phyloP scores from a whole-genome alignment of 768 basidiomycete species.

The Naganishia vaughanmartiniae region DNA sequence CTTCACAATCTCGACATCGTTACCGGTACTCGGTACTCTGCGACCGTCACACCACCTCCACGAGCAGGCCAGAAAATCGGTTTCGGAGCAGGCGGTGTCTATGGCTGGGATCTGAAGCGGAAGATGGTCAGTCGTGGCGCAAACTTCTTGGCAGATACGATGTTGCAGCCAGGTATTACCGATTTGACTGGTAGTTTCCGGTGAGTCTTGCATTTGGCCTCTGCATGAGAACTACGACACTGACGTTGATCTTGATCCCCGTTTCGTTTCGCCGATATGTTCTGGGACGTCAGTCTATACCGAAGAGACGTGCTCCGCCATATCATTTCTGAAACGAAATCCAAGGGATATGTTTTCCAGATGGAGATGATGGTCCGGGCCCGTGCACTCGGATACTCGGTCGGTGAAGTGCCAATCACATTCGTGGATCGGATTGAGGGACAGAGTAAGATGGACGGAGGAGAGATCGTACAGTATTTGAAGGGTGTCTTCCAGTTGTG shows the following conservation, averaged over 20 bases:
- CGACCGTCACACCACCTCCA: slow-evolving; percentile 39
- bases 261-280: not conserved
- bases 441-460: slow-evolving; percentile 84
- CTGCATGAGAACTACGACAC: not conserved
- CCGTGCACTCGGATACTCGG: slow-evolving; percentile 72
- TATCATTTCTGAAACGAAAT: slow-evolving; percentile 78
- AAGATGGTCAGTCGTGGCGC: slow-evolving; percentile 85
- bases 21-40: slow-evolving; percentile 82
- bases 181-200: slow-evolving; percentile 89
- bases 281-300: slow-evolving; percentile 61
- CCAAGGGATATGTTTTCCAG: slow-evolving; percentile 92
- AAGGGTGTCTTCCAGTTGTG: slow-evolving; percentile 83
- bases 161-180: slow-evolving; percentile 78
- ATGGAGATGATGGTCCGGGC: slow-evolving; percentile 98
- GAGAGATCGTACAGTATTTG: slow-evolving; percentile 80
- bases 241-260: not conserved
- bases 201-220: slow-evolving; percentile 55
- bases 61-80: slow-evolving; percentile 49
- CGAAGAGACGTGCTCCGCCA: slow-evolving; percentile 70
- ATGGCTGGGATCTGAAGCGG: slow-evolving; percentile 88
- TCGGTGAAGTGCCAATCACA: slow-evolving; percentile 89
- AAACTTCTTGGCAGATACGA: slow-evolving; percentile 83
- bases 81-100: slow-evolving; percentile 70
- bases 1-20: slow-evolving; percentile 88
- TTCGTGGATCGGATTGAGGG: slow-evolving; percentile 93